Base-by-base conservation (phyloP, 345 rosid genomes). In the Citrus cavaleriei region DNA sequence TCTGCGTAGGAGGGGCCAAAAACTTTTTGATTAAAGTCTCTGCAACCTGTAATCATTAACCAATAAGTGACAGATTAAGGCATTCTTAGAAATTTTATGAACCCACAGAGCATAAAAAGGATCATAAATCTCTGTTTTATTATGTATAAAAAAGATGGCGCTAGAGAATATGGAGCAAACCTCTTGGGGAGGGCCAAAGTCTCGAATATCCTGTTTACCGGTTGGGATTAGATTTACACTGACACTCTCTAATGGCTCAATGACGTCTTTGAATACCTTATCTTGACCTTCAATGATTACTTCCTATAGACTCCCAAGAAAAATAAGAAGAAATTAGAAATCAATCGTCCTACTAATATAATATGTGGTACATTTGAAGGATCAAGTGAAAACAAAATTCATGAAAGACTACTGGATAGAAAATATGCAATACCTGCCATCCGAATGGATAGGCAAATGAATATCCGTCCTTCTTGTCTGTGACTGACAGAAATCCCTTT, bases 231-330 rank as follows among this genome's bases (percentile, higher is more conserved):
- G 12, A 77, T 83, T 90, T 18, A 95, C 91, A 74, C 97, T 91
- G 57, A 91, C 95, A 70, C 91, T 93, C 83, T 95, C 99, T 81
- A 95, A 86, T 9, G 98, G 99, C 87, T 95, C 98, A 71, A 93
- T 93, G 46, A 95, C 96, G 59, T 95, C 98, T 92, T 95, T 95
- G 78, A 89, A 92, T 14, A 92, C 98, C 88, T 91, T 95, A 86
- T 93, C 98, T 83, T 90, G 96, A 81, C 97, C 97, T 78, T 89
- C 91, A 80, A 95, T 91, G 60, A 78, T 79, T 78, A 92, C 96
- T 89, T 95, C 98, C 97, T 95, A 83, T 40, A 69, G 67, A 69
- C 5, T 13, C 57, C 68, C 46, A 64, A 72, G 21, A 68, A 34
- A 27, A 69, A 64, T 28, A 67, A 68, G 3, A 35, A 4, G 4